Conservation (phyloP, 768 basidiomycete species). For the Termitomyces sp. region DNA sequence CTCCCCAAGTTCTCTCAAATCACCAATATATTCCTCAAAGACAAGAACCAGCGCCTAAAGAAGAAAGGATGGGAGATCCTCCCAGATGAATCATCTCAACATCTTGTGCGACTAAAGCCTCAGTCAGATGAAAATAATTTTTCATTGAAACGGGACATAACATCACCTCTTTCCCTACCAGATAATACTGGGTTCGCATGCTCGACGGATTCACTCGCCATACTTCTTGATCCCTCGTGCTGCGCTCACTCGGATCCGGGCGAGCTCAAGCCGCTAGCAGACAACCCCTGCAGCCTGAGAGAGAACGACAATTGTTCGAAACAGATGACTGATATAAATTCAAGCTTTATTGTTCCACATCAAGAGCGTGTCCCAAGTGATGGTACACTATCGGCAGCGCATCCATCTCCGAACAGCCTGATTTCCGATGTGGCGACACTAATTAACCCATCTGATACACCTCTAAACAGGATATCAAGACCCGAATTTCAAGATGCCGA, state of each 20-base stretch:
- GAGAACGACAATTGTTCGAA: neutral
- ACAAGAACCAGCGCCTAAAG: neutral
- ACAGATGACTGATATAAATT: neutral
- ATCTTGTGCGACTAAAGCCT: too few relatives aligned
- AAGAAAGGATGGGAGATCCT: neutral
- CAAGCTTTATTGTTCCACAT: neutral
- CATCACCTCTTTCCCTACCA: neutral
- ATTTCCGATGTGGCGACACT: neutral
- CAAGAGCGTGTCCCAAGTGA: neutral
- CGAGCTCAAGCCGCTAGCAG: neutral
- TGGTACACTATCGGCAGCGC: neutral
- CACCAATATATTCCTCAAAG: neutral
- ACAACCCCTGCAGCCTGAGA: too few relatives aligned
- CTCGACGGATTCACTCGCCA: neutral
- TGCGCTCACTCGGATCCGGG: neutral
- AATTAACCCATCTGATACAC: neutral
- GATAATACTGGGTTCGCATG: too few relatives aligned
- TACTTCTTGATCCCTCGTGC: neutral
- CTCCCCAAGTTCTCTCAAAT: neutral
- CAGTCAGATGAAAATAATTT: too few relatives aligned
- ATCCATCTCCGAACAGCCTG: neutral
- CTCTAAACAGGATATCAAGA: neutral
- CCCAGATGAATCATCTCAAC: neutral
- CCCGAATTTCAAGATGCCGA: neutral
- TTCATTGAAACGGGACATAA: neutral